Base-by-base conservation (phyloP, 2,329 filamentous ascomycete genomes). In the Trichoderma asperellum region DNA sequence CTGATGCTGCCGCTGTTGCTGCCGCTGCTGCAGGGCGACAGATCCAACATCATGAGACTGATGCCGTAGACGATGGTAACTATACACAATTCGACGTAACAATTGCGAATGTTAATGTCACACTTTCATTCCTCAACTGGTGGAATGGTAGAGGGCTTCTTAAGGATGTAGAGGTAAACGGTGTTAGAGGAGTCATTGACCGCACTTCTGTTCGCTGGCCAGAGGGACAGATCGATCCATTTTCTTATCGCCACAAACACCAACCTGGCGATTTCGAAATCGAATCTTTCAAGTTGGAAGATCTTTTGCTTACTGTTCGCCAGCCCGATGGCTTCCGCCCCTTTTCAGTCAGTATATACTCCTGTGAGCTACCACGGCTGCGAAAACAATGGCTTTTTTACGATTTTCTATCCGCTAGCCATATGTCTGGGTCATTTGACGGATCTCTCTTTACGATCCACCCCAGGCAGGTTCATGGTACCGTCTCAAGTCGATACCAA, bases 331-430 rank as follows among this genome's bases (percentile, higher is more conserved):
- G 89, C 61, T 98, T 99, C 83, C 88, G 96, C n/a, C 96, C 96
- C 0, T 99, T 97, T 79, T 91, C 94, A 0, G 90, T 97, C 73
- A 97, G 94, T 82, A 96, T 99, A 71, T 99, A 93, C 82, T 96
- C 93, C 7, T 97, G 95, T 79, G 95, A 98, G 76, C 86, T 99
- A 49, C 95, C 96, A 1, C 92, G 96, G 75, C 83, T 99, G 58
- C 89, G 96, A 64, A 98, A 97, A 77, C 95, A 97, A 76, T 99
- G 94, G 92, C 85, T 99, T 0, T 97, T 98, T 79, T 99, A 99
- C 82, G 96, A 99, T 79, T 96, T 99, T 74, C 82, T 99, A 34
- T 96, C 92, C 0, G 96, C 96, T 21, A 97, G 93, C 76, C 95
- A 96, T 79, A 97, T 98, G 88, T 97, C 93, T 14, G 96, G 96